A percentile compares a stretch with the other conserved stretches of the same genome.
These are phyloP conservation scores for Kodamaea fukazawae DNA, from an alignment of 805 yeast species.

Conservation along the genomic window DNA sequence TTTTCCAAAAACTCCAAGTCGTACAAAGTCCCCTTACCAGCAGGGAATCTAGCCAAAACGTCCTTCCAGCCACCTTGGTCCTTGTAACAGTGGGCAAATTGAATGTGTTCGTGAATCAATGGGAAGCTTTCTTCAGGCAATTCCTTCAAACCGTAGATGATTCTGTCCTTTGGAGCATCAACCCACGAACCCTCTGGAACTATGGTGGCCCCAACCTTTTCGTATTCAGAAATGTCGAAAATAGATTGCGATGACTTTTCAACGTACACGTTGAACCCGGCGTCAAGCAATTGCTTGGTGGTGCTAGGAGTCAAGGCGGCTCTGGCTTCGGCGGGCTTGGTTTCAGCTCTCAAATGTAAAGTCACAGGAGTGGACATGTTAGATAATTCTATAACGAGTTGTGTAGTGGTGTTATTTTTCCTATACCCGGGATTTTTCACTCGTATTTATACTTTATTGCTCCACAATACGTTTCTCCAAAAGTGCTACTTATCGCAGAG, in stretches of 20 bases:
- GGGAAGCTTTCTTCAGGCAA: conserved; percentile 93
- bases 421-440: background rate
- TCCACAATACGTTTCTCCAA: background rate
- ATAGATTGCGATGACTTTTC: conserved; percentile 86
- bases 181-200: conserved; percentile 96
- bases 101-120: conserved; percentile 91
- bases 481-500: background rate
- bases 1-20: conserved; percentile 94
- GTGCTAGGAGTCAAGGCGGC: conserved; percentile 95
- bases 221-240: conserved; percentile 74
- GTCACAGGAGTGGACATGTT: conserved; percentile 43
- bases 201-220: conserved; percentile 74
- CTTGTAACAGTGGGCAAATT: conserved; percentile 98
- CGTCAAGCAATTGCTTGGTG: conserved; percentile 74
- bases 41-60: conserved; percentile 83
- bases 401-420: background rate
- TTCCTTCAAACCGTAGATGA: conserved; percentile 92
- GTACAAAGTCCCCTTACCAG: conserved; percentile 86
- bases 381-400: no score
- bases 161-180: conserved; percentile 83
- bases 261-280: conserved; percentile 85
- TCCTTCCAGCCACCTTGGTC: conserved; percentile 97
- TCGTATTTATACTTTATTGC: conserved; percentile 2
- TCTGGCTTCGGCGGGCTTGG: conserved; percentile 95
- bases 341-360: conserved; percentile 92